Base-by-base conservation (phyloP, 805 yeast species). In the Ogataea pignaliae region DNA sequence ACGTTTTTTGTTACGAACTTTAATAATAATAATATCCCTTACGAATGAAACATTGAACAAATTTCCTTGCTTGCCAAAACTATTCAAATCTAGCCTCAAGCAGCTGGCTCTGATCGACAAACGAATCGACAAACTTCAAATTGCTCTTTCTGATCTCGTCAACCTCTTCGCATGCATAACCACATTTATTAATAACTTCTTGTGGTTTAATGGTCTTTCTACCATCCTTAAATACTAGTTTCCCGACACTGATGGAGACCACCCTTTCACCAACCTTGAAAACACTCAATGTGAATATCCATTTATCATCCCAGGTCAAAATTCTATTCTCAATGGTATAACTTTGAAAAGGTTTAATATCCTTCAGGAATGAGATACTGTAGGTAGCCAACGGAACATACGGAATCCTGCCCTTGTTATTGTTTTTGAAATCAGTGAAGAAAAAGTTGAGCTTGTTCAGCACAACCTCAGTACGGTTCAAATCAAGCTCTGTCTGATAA, bases 301-400 rank as follows among this genome's bases (percentile, higher is more conserved):
- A 88, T 63, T 89, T 90, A 30, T 76, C 71, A 65, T 87, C 93
- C 96, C 96, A 89, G 8, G 91, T 83, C 6, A 85, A 60, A 15
- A 90, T 73, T 33, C 78, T 69, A 3, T 85, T 74, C 31, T 69
- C 68, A 17, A 90, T 70, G 3, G 65, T 51, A 59, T 81, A 90
- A 21, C 55, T 53, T 43, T 75, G 76, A 56, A 81, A 86, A 1
- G 91, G 83, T 54, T 67, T 75, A 59, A 91, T 79, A 56, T 90
- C 96, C 50, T 74, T 77, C 48, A 82, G 72, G 66, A 87, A 90
- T 26, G 76, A 71, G 29, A 84, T 74, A 41, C 75, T 76, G 10
- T 86, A 83, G 9, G 82, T 74, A 2, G 88, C 96, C 21, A 90
- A 82, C 0, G 97, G 96, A 1, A 83, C 68, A 60, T 78, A 88